Base-by-base conservation (phyloP, 805 yeast species). In the Starmera pachycereana region DNA sequence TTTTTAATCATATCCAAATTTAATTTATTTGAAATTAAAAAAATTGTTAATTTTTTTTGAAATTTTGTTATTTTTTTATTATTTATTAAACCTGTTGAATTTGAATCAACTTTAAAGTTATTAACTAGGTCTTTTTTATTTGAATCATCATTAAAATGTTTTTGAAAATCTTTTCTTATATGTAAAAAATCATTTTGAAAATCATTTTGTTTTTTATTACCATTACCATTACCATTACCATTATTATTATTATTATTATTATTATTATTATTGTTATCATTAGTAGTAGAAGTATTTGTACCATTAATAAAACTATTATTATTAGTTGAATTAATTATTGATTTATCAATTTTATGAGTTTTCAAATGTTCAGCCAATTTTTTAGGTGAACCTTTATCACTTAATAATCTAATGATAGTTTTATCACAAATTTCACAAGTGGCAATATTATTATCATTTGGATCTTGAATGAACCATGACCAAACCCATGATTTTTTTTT, bases 401-500 rank as follows among this genome's bases (percentile, higher is more conserved):
- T 63, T 10, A 70, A 58, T 37, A 72, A 55, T 39, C 81, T 55
- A 25, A 60, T 60, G 31, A 75, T 65, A 11, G 66, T 59, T 48
- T 69, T 72, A 2, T 73, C 71, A 52, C 81, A 75, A 43, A 55
- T 63, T 44, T 73, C 76, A 54, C 81, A 75, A 4, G 69, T 69
- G 2, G 80, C 79, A 14, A 68, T 44, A 40, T 72, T 71, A 37
- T 69, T 63, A 46, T 75, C 71, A 14, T 45, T 45, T 13, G 53
- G 51, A 50, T 73, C 78, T 48, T 75, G 80, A 12, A 62, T 62
- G 49, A 74, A 75, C 80, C 81, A 75, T 16, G 67, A 56, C 81
- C 81, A 75, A 12, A 74, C 79, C 80, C 80, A 75, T 29, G 76
- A 72, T 47, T 67, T 69, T 63, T 74, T 74, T 49, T 72, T 74